A percentile compares a stretch with the other conserved stretches of the same genome.
Conservation (phyloP, 2,329 filamentous ascomycete species). For the Nothomitra cinnamomea region DNA sequence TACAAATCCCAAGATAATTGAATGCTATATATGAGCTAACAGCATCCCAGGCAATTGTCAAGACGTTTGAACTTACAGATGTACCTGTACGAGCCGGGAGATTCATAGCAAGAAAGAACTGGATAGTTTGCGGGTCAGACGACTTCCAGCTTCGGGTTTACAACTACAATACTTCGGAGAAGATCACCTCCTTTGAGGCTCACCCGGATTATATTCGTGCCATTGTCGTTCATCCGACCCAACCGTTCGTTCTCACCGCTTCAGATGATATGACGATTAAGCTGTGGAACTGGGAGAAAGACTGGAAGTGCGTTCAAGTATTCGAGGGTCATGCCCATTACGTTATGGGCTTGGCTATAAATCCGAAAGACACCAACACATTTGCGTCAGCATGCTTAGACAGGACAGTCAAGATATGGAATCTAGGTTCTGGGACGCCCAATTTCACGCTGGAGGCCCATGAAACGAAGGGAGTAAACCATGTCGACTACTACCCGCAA, state of each 20-base stretch:
- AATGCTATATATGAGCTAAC: conserved; percentile 11
- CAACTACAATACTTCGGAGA: conserved; percentile 99
- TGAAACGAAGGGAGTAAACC: conserved; percentile 48
- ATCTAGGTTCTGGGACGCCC: conserved; percentile 75
- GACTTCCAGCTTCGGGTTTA: conserved; percentile 82
- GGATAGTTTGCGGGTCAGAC: conserved; percentile 91
- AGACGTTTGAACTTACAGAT: conserved; percentile 97
- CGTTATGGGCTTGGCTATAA: conserved; percentile 92
- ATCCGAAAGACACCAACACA: conserved; percentile 90
- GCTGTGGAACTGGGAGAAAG: conserved; percentile 97
- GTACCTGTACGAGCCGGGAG: conserved; percentile 92
- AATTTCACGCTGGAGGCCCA: conserved; percentile 88
- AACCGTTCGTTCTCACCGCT: conserved; percentile 89
- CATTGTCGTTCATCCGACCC: conserved; percentile 86
- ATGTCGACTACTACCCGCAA: conserved; percentile 72
- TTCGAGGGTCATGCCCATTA: conserved; percentile 96
- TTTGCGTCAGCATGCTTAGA: conserved; percentile 91
- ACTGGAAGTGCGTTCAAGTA: conserved; percentile 93
- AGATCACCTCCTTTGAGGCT: conserved; percentile 91
- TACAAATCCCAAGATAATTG: conserved; percentile 15
- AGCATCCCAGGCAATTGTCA: conserved; percentile 57
- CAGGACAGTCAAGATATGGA: conserved; percentile 96
- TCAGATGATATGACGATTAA: conserved; percentile 98
- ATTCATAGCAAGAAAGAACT: conserved; percentile 96
- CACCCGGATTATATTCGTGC: conserved; percentile 98